Percentiles rank a stretch among this genome's conserved stretches.
Evolutionary conservation across 1,284 basidiomycete genomes (phyloP).

Genomic region (Pseudozyma thailandica): DNA sequence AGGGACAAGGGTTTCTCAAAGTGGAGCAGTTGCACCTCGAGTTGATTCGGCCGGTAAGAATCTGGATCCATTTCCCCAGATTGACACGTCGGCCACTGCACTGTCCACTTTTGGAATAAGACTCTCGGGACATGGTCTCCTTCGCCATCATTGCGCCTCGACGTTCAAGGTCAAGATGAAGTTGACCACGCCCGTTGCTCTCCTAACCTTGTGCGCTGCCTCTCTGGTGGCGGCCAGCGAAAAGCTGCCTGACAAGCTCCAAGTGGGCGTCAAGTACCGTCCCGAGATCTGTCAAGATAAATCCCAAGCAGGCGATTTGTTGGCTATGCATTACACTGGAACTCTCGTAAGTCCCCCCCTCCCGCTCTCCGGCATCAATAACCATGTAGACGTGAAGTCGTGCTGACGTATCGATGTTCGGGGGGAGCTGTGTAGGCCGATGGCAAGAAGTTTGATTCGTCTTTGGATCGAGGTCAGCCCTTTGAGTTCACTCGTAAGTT

Average conservation of each 20-base stretch:
- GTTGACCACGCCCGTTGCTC: conserved; percentile 3
- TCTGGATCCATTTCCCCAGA: conserved; percentile 23
- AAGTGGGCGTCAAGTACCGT: conserved; percentile 70
- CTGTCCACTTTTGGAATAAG: conserved; percentile 7
- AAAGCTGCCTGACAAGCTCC: conserved; percentile 48
- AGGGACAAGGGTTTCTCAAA: not conserved
- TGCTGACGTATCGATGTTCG: not conserved
- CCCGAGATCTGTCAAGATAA: conserved; percentile 73
- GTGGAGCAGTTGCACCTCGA: conserved; percentile 5
- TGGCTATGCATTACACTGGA: conserved; percentile 79
- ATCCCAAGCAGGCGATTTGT: conserved; percentile 75
- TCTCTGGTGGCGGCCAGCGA: conserved; percentile 41
- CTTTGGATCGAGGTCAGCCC: conserved; percentile 74
- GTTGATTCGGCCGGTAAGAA: conserved; percentile 39
- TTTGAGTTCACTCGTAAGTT: conserved; percentile 69
- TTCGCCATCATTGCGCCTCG: not conserved
- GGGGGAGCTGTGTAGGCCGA: conserved; percentile 67
- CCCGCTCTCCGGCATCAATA: too few species aligned
- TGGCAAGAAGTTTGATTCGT: conserved; percentile 84
- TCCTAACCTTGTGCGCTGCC: conserved; percentile 19
- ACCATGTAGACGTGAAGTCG: not conserved
- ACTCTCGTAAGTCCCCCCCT: conserved; percentile 69
- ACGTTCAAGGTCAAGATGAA: conserved; percentile 9
- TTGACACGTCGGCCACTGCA: not conserved
- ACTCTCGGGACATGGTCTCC: conserved; percentile 5